phyloP scores from a whole-genome alignment of 257 asterid genomes.

The Striga asiatica region DNA sequence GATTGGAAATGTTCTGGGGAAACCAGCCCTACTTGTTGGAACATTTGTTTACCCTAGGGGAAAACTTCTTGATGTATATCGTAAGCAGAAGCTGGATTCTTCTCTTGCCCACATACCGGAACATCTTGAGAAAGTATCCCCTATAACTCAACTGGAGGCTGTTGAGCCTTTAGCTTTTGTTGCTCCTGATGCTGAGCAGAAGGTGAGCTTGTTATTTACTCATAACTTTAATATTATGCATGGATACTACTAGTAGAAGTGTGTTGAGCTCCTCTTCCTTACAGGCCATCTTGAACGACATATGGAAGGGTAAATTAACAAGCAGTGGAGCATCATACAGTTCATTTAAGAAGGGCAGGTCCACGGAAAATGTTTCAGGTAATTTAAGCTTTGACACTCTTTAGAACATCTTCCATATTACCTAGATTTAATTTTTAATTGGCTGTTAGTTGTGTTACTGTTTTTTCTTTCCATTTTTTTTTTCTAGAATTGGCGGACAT shows the following conservation, averaged over 20 bases:
- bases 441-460: neutral
- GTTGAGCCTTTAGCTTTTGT: constrained; percentile 81
- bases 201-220: constrained; percentile 36
- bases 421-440: neutral
- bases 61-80: constrained; percentile 83
- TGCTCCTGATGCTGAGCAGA: constrained; percentile 74
- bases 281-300: constrained; percentile 59
- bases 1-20: constrained; percentile 43
- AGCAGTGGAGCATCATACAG: constrained; percentile 57
- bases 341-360: constrained; percentile 44
- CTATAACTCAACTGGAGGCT: constrained; percentile 39
- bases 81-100: constrained; percentile 49
- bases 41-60: constrained; percentile 76
- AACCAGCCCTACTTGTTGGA: constrained; percentile 21
- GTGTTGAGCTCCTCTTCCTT: constrained; percentile 10
- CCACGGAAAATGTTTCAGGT: constrained; percentile 61
- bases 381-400: neutral
- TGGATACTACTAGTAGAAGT: too few relatives aligned
- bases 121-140: constrained; percentile 57
- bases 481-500: constrained; percentile 31
- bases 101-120: constrained; percentile 36
- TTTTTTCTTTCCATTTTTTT: constrained; percentile 6
- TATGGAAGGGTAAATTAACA: constrained; percentile 62
- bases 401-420: neutral
- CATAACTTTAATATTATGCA: neutral